Evolutionary conservation across 2,329 filamentous ascomycete genomes (phyloP), one percentile per base, ranked within the genome.

Genomic region (Talaromyces sp.): DNA sequence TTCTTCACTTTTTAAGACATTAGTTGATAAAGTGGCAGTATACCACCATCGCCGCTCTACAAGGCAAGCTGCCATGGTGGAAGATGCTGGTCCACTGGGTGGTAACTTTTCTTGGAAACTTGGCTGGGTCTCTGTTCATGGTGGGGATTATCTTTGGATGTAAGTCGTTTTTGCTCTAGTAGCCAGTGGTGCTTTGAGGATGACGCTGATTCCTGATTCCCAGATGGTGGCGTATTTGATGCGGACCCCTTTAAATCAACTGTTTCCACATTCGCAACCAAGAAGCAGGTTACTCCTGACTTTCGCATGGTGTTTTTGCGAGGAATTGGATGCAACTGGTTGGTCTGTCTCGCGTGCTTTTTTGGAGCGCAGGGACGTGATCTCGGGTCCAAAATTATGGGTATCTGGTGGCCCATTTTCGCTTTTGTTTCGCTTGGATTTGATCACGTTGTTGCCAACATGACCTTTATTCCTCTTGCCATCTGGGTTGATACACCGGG

Each of bases 361-460:
- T 58, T 70, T 6, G 63, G 59, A 0, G 69, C 78, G 3, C 77
- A 79, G 51, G 78, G 77, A 4, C 75, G 78, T 2, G 81, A 83
- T 49, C 66, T 83, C 11, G 70, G 73, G 16, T 80, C 77, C 9
- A 84, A 84, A 60, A 74, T 84, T 1, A 67, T 80, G 10, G 78
- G 77, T 1, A 81, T 84, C 58, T 85, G 82, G 82, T 80, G 76
- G 63, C 82, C 81, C 0, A 80, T 78, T 3, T 81, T 82, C 50
- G 77, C 77, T 1, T 84, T 84, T 57, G 80, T 83, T 0, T 75
- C 75, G 1, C 69, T 82, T 0, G 79, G 77, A 0, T 73, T 83
- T 2, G 81, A 84, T 52, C 82, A 84, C 68, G 80, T 83, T 39
- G 75, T 84, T 14, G 81, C 81, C 20, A 84, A 83, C 55, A 83